Conservation (phyloP, 2,329 filamentous ascomycete species). For the Paraconiothyrium brasiliense region DNA sequence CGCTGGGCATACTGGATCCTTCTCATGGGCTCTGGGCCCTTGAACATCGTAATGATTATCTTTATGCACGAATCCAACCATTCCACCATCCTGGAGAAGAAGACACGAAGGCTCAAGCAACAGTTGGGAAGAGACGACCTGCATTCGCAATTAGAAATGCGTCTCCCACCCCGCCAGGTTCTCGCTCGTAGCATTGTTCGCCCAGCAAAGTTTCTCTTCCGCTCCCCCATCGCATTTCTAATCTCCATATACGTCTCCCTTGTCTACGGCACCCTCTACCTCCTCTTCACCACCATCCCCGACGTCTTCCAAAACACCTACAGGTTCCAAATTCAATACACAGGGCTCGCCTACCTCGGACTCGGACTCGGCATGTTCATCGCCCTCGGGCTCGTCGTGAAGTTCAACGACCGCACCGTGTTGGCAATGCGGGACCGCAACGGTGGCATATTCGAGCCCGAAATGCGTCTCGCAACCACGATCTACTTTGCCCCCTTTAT, state of each 20-base stretch:
- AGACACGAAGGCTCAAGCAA: slow-evolving; percentile 37
- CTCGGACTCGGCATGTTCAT: slow-evolving; percentile 25
- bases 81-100: slow-evolving; percentile 46
- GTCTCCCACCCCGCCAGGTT: slow-evolving; percentile 24
- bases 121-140: slow-evolving; percentile 39
- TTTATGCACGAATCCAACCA: slow-evolving; percentile 24
- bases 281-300: slow-evolving; percentile 33
- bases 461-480: slow-evolving; percentile 52
- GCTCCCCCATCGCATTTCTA: slow-evolving; percentile 29
- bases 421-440: slow-evolving; percentile 26
- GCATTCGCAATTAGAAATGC: slow-evolving; percentile 42
- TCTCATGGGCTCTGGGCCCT: slow-evolving; percentile 18
- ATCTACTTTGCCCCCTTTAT: slow-evolving; percentile 54
- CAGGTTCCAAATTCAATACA: slow-evolving; percentile 11
- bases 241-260: slow-evolving; percentile 28
- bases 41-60: slow-evolving; percentile 45
- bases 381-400: slow-evolving; percentile 23
- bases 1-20: slow-evolving; percentile 22
- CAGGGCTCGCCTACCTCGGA: slow-evolving; percentile 25
- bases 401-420: slow-evolving; percentile 26
- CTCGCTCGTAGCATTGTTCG: slow-evolving; percentile 31
- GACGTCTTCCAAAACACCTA: slow-evolving; percentile 26
- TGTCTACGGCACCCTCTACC: slow-evolving; percentile 35
- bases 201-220: slow-evolving; percentile 31
- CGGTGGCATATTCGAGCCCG: slow-evolving; percentile 31